Percentiles rank a stretch among this genome's conserved stretches.
Conservation (phyloP, 352 stramenopile genomes). For the Pythium pyrilobum region DNA sequence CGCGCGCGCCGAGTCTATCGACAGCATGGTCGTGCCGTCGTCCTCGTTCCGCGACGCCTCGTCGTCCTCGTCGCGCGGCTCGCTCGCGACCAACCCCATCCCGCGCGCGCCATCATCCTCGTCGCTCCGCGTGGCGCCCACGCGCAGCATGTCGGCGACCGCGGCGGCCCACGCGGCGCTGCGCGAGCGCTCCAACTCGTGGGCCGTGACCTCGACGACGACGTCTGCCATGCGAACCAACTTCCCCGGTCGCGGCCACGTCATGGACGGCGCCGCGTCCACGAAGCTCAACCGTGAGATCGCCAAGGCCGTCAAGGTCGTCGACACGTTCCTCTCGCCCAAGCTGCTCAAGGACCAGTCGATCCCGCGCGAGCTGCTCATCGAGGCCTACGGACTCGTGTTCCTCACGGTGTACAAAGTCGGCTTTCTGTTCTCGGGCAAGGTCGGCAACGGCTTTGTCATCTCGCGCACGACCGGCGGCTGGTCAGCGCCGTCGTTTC, state of each 20-base stretch:
- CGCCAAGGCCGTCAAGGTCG: constrained; percentile 49
- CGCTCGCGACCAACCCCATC: background rate
- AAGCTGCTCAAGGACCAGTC: constrained; percentile 78
- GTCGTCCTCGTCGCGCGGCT: background rate
- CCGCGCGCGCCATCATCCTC: background rate
- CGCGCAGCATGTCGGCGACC: constrained; percentile 12
- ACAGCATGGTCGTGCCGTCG: constrained; percentile 24
- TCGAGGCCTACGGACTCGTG: constrained; percentile 68
- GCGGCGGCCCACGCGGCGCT: constrained; percentile 32
- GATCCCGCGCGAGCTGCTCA: constrained; percentile 67
- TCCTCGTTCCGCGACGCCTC: constrained; percentile 8
- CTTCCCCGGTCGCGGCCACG: constrained; percentile 32
- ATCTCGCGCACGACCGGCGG: constrained; percentile 64
- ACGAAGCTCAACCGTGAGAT: constrained; percentile 65
- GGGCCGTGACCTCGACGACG: constrained; percentile 24
- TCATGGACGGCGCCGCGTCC: constrained; percentile 50
- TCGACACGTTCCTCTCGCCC: constrained; percentile 66
- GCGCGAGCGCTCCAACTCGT: constrained; percentile 56
- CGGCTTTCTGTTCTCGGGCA: constrained; percentile 74
- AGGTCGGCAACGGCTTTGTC: constrained; percentile 72
- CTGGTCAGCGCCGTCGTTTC: constrained; percentile 71
- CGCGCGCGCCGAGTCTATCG: constrained; percentile 34
- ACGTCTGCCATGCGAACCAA: constrained; percentile 2
- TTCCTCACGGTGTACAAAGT: constrained; percentile 83
- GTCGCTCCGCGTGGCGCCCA: background rate